Evolutionary conservation across 495 filamentous ascomycete genomes (phyloP).

Genomic region (Penicillium crystallinum): DNA sequence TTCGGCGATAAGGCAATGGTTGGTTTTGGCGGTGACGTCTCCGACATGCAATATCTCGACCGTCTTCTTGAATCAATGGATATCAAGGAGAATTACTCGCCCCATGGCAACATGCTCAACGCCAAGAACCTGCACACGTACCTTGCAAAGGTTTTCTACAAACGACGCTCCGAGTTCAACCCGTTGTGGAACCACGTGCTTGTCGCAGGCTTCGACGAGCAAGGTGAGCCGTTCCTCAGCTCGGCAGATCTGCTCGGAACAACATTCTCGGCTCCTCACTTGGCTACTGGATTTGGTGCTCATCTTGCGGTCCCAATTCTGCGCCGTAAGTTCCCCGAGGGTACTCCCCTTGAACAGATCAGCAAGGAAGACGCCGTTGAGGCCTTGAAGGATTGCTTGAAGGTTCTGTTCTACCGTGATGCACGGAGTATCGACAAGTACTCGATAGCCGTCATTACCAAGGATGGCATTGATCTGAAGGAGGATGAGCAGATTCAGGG

Average conservation of each 20-base stretch:
- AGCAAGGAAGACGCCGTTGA: conserved; percentile 74
- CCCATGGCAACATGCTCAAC: conserved; percentile 57
- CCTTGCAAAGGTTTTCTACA: conserved; percentile 89
- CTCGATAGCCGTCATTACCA: conserved; percentile 81
- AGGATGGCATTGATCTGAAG: conserved; percentile 72
- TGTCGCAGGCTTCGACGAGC: conserved; percentile 78
- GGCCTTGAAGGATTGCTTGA: conserved; percentile 86
- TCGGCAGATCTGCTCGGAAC: conserved; percentile 90
- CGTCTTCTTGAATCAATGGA: conserved; percentile 79
- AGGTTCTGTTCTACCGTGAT: conserved; percentile 96
- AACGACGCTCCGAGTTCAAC: conserved; percentile 89
- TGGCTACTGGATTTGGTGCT: conserved; percentile 91
- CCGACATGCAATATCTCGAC: conserved; percentile 97
- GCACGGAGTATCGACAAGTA: conserved; percentile 88
- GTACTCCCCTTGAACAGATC: conserved; percentile 62
- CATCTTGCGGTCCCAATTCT: conserved; percentile 90
- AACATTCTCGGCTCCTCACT: conserved; percentile 75
- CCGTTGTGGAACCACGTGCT: conserved; percentile 95
- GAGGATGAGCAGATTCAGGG: conserved; percentile 70
- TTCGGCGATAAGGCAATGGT: conserved; percentile 71
- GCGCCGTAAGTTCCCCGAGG: conserved; percentile 74
- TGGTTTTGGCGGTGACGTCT: conserved; percentile 90
- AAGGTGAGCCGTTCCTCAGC: conserved; percentile 79
- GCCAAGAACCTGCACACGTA: conserved; percentile 96
- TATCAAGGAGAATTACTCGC: conserved; percentile 81